Evolutionary conservation across 1,284 basidiomycete genomes (phyloP).

Genomic region (Marasmius tenuissimus): DNA sequence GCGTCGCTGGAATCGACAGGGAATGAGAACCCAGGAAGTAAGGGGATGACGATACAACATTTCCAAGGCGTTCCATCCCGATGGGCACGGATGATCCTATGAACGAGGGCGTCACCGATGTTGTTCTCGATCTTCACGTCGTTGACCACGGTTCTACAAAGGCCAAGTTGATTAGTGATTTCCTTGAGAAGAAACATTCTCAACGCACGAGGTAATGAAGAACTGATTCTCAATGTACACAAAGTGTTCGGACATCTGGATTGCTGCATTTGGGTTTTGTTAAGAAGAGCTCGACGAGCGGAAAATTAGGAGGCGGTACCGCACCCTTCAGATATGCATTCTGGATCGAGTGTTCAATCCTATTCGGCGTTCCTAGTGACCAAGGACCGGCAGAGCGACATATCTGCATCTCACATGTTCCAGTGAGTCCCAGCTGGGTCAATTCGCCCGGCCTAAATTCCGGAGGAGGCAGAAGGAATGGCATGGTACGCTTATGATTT

Average conservation of each 20-base stretch:
- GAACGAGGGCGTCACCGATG: conserved; percentile 93
- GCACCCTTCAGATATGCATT: conserved; percentile 90
- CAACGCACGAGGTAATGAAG: conserved; percentile 88
- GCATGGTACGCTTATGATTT: conserved; percentile 92
- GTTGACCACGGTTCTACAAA: conserved; percentile 75
- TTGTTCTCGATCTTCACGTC: conserved; percentile 90
- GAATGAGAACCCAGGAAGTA: conserved; percentile 93
- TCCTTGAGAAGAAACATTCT: background rate
- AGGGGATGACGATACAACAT: conserved; percentile 91
- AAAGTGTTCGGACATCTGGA: conserved; percentile 92
- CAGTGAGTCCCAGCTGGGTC: conserved; percentile 80
- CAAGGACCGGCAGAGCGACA: conserved; percentile 95
- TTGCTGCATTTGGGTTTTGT: conserved; percentile 54
- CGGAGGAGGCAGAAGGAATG: conserved; percentile 91
- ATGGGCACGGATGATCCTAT: conserved; percentile 90
- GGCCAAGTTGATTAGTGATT: conserved; percentile 1
- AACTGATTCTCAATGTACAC: conserved; percentile 98
- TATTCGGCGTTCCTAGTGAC: conserved; percentile 90
- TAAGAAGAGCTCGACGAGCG: background rate
- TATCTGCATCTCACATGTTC: conserved; percentile 97
- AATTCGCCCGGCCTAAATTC: conserved; percentile 90
- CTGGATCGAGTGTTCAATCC: conserved; percentile 91
- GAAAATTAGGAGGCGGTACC: conserved; percentile 16
- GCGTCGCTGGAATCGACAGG: conserved; percentile 93
- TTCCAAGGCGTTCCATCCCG: conserved; percentile 84